Base-by-base conservation (phyloP, 257 asterid species). In the Paraleonurus japonicus region DNA sequence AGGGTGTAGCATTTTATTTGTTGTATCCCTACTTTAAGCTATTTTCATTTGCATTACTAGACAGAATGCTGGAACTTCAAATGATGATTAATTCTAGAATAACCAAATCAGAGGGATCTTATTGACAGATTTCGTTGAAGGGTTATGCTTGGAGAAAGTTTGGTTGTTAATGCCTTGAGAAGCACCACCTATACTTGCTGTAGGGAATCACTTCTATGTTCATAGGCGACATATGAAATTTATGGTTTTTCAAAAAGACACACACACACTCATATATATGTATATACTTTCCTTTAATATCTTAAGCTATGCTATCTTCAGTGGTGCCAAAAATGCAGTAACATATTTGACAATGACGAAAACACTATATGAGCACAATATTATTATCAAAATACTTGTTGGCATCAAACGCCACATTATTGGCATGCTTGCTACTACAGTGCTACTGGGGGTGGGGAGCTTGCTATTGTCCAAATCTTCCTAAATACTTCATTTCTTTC, bases 381-480 rank as follows among this genome's bases (percentile, higher is more conserved):
- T 13, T 41, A 37, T 59, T 54, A 8, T 30, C 43, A 15, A 55
- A 33, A 33, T 15, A 16, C 67, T 57, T 71, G 26, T 53, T 61
- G 58, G 17, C 65, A 55, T 35, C 27, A 5, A 33, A 57, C 37
- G 45, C 17, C 4, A 50, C 30, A 24, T 41, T 9, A 62, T 61
- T 72, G 73, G 54, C 67, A 17, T 22, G 39, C 23, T 33, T 60
- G 10, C 27, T 28, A 32, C 37, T 26, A 10, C 23, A n/a, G n/a
- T 48, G 1, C 48, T 26, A 3, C 3, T 7, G 43, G 43, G 13
- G 13, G 30, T 5, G 50, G 19, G 30, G 37, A 54, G 65, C 70
- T 67, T 70, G 33, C 26, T 57, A 57, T 48, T 35, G 43, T 65
- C 57, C n/a, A 33, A 60, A 45, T 60, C 57, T 69, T 61, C 50